phyloP scores from a whole-genome alignment of 2,329 filamentous ascomycete genomes.

The Ophiostoma sp. region DNA sequence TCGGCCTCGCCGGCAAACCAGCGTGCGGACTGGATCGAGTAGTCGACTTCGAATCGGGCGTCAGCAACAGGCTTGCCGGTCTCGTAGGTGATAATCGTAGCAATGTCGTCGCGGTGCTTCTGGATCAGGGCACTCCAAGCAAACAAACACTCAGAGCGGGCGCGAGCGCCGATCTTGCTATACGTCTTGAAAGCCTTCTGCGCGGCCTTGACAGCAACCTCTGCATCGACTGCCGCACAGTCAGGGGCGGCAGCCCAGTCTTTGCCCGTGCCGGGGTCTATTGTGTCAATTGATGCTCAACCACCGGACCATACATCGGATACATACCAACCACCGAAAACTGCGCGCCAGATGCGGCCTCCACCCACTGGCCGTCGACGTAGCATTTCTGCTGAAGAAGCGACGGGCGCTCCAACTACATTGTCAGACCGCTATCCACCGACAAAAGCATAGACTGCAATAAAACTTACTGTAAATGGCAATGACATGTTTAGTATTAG shows the following conservation, averaged over 20 bases:
- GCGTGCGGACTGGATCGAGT: conserved; percentile 46
- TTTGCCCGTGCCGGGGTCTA: conserved; percentile 1
- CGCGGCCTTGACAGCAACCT: conserved; percentile 35
- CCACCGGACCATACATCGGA: not conserved
- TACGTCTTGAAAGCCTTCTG: conserved; percentile 37
- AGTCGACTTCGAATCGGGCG: conserved; percentile 50
- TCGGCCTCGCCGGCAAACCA: conserved; percentile 50
- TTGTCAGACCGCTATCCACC: not conserved
- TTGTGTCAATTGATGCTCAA: not conserved
- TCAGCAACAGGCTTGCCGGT: conserved; percentile 54
- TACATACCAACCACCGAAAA: not conserved
- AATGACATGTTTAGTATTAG: not conserved
- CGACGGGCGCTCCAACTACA: not conserved
- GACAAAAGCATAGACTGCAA: too few species aligned
- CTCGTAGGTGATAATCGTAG: conserved; percentile 40
- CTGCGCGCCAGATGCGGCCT: not conserved
- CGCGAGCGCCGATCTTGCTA: conserved; percentile 35
- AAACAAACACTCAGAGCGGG: conserved; percentile 34
- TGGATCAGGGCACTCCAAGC: conserved; percentile 36
- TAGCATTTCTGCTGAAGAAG: conserved; percentile 11
- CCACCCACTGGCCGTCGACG: conserved; percentile 12
- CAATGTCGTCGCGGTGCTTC: conserved; percentile 35
- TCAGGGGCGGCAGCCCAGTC: not conserved
- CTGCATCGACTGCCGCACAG: conserved; percentile 32
- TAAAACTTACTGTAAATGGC: not conserved